Base-by-base conservation (phyloP, 306 rosid genomes). In the Prunus mongolica region DNA sequence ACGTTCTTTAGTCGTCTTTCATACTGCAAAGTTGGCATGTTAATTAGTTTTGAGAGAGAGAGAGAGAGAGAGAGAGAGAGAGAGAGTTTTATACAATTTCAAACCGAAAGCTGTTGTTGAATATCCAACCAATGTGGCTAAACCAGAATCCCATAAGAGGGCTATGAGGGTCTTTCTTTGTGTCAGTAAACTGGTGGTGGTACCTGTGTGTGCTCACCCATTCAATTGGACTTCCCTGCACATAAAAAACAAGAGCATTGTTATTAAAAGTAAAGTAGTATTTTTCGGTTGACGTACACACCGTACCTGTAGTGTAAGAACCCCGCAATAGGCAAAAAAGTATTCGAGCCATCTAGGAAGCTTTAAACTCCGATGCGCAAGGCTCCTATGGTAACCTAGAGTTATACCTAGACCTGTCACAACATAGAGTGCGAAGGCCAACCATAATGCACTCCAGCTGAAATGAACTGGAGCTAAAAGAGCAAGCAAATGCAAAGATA, bases 131-230 rank as follows among this genome's bases (percentile, higher is more conserved):
- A 87, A 90, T 83, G 62, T 93, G 98, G 32, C 98, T 91, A 69
- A 80, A 93, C 98, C 97, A 91, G 77, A 93, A 91, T 47, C 98
- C 98, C 79, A 85, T 93, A 24, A 56, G n/a, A 9, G 98, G 98
- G 75, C 91, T 93, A 82, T 93, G 96, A 57, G 98, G 97, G 71
- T 93, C 98, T 82, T 83, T 86, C 65, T 85, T 88, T 14, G 98
- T 84, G 76, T 93, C 97, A 65, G 93, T 86, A 60, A 88, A 93
- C 55, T 91, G 97, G 78, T 93, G 98, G 25, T 93, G 97, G 75
- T 70, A 82, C 76, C 98, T 91, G 75, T 93, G 97, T 3, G 92
- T 85, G 83, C 98, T 93, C 30, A 93, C 98, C 97, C 98, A 93
- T 65, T 91, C 96, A 38, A 91, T 83, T 44, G 98, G 98, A 71